Evolutionary conservation across 495 filamentous ascomycete species (phyloP), one percentile per base, ranked within the genome.

Genomic region (Penicillium nucicola): DNA sequence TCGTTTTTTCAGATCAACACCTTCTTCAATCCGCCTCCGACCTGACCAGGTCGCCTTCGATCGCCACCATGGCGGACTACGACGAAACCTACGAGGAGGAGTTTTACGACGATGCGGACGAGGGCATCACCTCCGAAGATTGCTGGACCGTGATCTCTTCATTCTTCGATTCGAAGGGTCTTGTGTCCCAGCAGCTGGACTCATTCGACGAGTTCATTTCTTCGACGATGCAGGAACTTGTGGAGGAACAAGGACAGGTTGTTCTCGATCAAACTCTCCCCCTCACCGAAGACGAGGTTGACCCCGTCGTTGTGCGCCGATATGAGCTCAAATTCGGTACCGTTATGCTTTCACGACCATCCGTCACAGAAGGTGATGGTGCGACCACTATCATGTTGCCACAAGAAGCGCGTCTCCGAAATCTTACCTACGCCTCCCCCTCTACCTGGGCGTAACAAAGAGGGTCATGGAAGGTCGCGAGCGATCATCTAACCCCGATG

Each of bases 151-250:
- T 97, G 61, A 96, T 99, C 64, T 88, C 87, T 22, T 86, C 95
- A 1, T 97, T 97, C 75, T 97, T 99, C 72, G 90, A 96, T 52
- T 75, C 77, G 38, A 97, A 97, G 72, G 92, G 95, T 59, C 81
- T 99, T 17, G 95, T 97, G 10, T 95, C 95, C 3, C 95, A 97
- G 66, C 93, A 99, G 73, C 81, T 97, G 50, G 92, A 97, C 66
- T 99, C 93, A 2, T 99, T 96, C 76, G 88, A 99, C 73, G 91
- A 97, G 63, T 99, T 99, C 62, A 87, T 92, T 40, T 81, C 82
- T 30, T 89, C 86, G 3, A 96, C 93, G 0, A 92, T 97, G 74
- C 89, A 96, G 56, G 88, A 95, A 53, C 79, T 97, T 45, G 84
- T 97, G 20, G 83, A 87, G 47, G 93, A 97, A 64, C 91, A 95